phyloP scores from a whole-genome alignment of 2,329 filamentous ascomycete genomes.

The Ilyonectria destructans region DNA sequence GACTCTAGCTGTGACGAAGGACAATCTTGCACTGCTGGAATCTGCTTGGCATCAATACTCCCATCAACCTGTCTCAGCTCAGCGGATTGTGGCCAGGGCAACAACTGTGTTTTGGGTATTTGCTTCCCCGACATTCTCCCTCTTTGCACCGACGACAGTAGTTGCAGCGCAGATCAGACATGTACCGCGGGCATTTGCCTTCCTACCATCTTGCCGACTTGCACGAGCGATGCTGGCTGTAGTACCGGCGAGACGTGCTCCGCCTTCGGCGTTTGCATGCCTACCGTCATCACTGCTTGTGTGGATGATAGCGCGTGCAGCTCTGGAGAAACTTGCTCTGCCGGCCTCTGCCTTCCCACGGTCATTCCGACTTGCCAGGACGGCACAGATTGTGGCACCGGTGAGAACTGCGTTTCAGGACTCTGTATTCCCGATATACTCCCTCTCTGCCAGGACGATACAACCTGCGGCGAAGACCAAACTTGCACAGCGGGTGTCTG shows the following conservation, averaged over 20 bases:
- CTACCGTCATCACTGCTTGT: not conserved
- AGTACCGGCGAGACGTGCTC: not conserved
- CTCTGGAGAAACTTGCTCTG: not conserved
- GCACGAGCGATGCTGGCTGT: slow-evolving; percentile 13
- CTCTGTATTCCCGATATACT: slow-evolving; percentile 5
- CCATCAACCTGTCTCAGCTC: not conserved
- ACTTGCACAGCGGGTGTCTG: slow-evolving; percentile 21
- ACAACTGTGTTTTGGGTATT: slow-evolving; percentile 8
- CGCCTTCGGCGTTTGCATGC: not conserved
- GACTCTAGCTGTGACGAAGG: not conserved
- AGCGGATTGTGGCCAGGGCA: not conserved
- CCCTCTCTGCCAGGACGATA: not conserved
- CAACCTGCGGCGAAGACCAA: not conserved
- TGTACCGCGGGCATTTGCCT: slow-evolving; percentile 19
- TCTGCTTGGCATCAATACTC: not conserved
- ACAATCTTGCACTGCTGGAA: not conserved
- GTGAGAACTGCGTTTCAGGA: slow-evolving; percentile 1
- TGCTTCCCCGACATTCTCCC: slow-evolving; percentile 10
- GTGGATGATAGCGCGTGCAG: not conserved
- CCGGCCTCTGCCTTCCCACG: not conserved
- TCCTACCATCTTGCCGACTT: slow-evolving; percentile 2
- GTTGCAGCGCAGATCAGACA: slow-evolving; percentile 2
- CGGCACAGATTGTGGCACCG: not conserved
- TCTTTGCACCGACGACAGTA: not conserved
- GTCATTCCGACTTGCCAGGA: not conserved